phyloP scores from a whole-genome alignment of 2,329 filamentous ascomycete species.

The Thermoascus crustaceus region DNA sequence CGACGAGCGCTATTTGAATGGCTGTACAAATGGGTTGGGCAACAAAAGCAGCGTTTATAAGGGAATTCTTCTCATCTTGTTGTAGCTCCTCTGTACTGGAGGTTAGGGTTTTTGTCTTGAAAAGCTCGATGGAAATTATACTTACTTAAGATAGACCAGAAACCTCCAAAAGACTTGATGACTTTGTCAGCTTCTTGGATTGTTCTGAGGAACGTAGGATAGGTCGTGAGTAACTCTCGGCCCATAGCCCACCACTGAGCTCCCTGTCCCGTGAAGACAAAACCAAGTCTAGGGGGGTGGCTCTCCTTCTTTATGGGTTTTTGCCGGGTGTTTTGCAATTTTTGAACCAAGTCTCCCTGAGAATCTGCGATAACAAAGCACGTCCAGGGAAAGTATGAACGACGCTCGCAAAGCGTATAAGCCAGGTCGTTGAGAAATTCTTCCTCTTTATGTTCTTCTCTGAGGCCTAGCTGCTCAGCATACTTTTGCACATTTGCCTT shows the following conservation, averaged over 20 bases:
- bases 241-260: conserved; percentile 30
- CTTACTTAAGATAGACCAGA: conserved; percentile 9
- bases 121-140: neutral
- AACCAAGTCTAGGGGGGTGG: conserved; percentile 10
- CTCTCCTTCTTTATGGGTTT: conserved; percentile 2
- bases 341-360: too few species aligned
- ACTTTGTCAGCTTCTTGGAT: conserved; percentile 10
- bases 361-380: neutral
- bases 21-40: conserved; percentile 26
- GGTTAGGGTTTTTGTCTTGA: neutral
- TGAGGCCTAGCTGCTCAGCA: too few species aligned
- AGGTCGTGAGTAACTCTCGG: conserved; percentile 15
- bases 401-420: neutral
- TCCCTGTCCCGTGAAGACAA: conserved; percentile 31
- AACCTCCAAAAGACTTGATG: conserved; percentile 7
- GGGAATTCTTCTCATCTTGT: conserved; percentile 6
- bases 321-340: neutral
- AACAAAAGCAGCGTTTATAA: conserved; percentile 17
- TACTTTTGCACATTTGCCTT: neutral
- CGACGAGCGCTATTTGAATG: conserved; percentile 25
- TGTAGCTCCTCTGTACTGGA: conserved; percentile 11
- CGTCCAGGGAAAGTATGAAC: neutral
- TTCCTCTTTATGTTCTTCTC: too few species aligned
- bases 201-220: conserved; percentile 12
- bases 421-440: too few species aligned